Percentiles rank a stretch among this genome's conserved stretches.
These are phyloP conservation scores for Sphaerulina vaccinii DNA, from an alignment of 2,329 filamentous ascomycete genomes.

Conservation along the genomic window DNA sequence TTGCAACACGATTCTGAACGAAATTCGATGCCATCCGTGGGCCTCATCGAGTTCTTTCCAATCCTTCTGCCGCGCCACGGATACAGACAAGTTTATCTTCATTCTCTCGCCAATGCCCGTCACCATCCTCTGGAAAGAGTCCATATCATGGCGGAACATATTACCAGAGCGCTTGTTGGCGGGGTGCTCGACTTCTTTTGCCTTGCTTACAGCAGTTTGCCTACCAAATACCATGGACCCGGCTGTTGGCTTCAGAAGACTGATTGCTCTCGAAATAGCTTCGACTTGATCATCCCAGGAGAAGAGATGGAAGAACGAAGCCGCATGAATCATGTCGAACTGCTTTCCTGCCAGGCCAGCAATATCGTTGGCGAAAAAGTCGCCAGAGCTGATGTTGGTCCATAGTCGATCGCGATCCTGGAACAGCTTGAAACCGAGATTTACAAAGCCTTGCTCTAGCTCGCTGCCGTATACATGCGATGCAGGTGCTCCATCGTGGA, in stretches of 20 bases:
- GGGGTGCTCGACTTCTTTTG: slow-evolving; percentile 29
- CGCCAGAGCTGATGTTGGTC: slow-evolving; percentile 33
- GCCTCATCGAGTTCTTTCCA: not conserved
- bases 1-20: slow-evolving; percentile 4
- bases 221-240: slow-evolving; percentile 42
- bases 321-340: slow-evolving; percentile 43
- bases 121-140: slow-evolving; percentile 41
- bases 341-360: slow-evolving; percentile 29
- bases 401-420: slow-evolving; percentile 35
- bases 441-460: slow-evolving; percentile 35
- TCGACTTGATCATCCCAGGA: slow-evolving; percentile 42
- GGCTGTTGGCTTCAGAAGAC: slow-evolving; percentile 36
- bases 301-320: slow-evolving; percentile 48
- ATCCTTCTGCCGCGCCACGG: slow-evolving; percentile 21
- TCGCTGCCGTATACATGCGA: slow-evolving; percentile 39
- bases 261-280: slow-evolving; percentile 37
- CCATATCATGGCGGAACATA: slow-evolving; percentile 40
- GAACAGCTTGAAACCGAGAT: slow-evolving; percentile 43
- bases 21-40: slow-evolving; percentile 4
- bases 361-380: slow-evolving; percentile 24
- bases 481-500: slow-evolving; percentile 39
- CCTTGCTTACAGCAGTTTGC: slow-evolving; percentile 38
- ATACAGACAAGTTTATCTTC: slow-evolving; percentile 38
- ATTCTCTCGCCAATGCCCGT: slow-evolving; percentile 41
- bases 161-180: slow-evolving; percentile 22